Conservation (phyloP, 768 basidiomycete genomes). For the Rhizopogon vulgaris region DNA sequence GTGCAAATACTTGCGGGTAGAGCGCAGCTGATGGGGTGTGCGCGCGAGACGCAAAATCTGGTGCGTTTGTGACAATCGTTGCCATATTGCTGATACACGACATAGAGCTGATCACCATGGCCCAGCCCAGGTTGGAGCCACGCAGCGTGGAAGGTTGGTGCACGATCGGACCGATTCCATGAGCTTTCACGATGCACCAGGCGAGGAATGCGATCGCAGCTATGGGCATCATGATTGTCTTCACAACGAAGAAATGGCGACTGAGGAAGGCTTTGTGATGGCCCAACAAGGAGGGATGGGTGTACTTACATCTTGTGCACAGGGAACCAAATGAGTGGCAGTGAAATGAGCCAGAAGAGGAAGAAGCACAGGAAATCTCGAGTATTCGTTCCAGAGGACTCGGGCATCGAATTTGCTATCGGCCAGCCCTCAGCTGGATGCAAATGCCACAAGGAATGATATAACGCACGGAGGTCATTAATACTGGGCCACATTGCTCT, state of each 20-base stretch:
- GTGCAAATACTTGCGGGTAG: conserved; percentile 63
- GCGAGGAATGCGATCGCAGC: conserved; percentile 69
- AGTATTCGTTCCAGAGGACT: conserved; percentile 65
- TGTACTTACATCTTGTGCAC: conserved; percentile 67
- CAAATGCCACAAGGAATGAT: not conserved
- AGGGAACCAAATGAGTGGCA: conserved; percentile 78
- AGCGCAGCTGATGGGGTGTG: conserved; percentile 51
- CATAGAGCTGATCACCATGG: conserved; percentile 67
- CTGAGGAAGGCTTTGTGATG: conserved; percentile 25
- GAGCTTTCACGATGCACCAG: conserved; percentile 73
- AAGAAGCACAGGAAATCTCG: conserved; percentile 78
- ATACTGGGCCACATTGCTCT: conserved; percentile 72
- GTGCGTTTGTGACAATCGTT: conserved; percentile 72
- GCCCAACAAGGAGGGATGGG: conserved; percentile 6
- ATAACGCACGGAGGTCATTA: conserved; percentile 52
- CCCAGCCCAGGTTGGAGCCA: conserved; percentile 72
- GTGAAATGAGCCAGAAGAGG: conserved; percentile 77
- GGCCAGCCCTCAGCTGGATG: not conserved
- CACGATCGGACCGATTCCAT: conserved; percentile 73
- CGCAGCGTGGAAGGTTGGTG: conserved; percentile 54
- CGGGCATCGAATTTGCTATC: conserved; percentile 63
- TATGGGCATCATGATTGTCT: conserved; percentile 65
- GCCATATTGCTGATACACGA: conserved; percentile 77
- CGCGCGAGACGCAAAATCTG: conserved; percentile 69
- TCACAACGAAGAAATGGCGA: conserved; percentile 74